A percentile compares a stretch with the other conserved stretches of the same genome.
Evolutionary conservation across 805 yeast genomes (phyloP).

Genomic region (Sungouiozyma intestinalis): DNA sequence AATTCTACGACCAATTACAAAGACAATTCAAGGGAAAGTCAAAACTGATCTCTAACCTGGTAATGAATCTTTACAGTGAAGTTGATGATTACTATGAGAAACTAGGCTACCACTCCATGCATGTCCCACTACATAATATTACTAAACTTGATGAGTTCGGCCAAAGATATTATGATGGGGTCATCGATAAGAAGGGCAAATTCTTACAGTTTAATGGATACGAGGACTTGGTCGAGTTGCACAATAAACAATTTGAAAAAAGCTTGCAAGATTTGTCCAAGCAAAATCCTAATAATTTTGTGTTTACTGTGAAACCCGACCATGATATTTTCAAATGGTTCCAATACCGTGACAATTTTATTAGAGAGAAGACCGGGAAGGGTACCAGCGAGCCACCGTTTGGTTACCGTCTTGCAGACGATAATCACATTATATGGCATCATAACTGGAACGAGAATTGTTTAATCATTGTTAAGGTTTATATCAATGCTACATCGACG

Average conservation of each 20-base stretch:
- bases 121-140: constrained; percentile 30
- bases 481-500: constrained; percentile 3
- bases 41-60: constrained; percentile 23
- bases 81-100: constrained; percentile 55
- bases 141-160: constrained; percentile 15
- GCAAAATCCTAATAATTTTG: constrained; percentile 13
- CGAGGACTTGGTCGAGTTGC: constrained; percentile 21
- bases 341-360: constrained; percentile 30
- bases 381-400: constrained; percentile 13
- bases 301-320: constrained; percentile 31
- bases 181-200: constrained; percentile 9
- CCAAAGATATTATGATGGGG: constrained; percentile 9
- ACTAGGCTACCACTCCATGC: constrained; percentile 46
- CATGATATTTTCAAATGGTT: constrained; percentile 35
- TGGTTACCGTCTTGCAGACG: constrained; percentile 21
- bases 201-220: constrained; percentile 27
- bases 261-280: constrained; percentile 14
- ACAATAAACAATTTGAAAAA: constrained; percentile 15
- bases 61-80: constrained; percentile 55
- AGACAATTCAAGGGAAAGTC: constrained; percentile 11
- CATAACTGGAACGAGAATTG: constrained; percentile 32
- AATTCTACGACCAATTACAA: constrained; percentile 25
- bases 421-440: constrained; percentile 36
- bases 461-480: constrained; percentile 24
- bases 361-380: constrained; percentile 17